Evolutionary conservation across 371 early-diverging fungal genomes (phyloP), one percentile per base, ranked within the genome.

Genomic region (Mucor circinelloides): DNA sequence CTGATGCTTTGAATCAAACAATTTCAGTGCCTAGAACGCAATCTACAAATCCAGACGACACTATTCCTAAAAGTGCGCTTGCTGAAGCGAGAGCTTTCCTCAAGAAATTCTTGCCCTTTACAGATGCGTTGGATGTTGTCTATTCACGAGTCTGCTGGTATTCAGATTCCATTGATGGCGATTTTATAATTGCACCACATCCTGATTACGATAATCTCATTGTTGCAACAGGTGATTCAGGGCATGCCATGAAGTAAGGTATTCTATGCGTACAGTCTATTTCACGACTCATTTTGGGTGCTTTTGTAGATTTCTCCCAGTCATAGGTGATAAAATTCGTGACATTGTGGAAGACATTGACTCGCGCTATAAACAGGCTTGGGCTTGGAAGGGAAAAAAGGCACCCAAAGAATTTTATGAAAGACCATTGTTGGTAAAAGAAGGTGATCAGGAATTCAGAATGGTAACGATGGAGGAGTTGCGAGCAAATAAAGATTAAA

Each of bases 171-270:
- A 72, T 79, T 17, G 82, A 82, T 67, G 79, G 82, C 3, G 69
- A 77, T 46, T 82, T 73, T 38, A 42, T 82, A 1, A 70, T 82
- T 12, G 46, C 63, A 12, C 73, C 69, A 15, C 82, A 82, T 59
- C 82, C 82, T 28, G 71, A 74, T 21, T 74, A 67, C 66, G 46
- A 77, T 30, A 74, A 79, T 50, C 67, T 82, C 12, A 67, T 79
- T 44, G 65, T 82, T 31, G 82, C 79, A 27, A 70, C 79, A 8
- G 82, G 82, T 40, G 82, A 79, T 30, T 79, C 79, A 15, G 82
- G 82, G 2, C 82, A 82, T 63, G 82, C 79, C 21, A 74, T 79
- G 74, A 81, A 81, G 81, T 77, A 75, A 75, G 75, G 8, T 40
- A 10, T 40, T 19, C 17, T 23, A 15, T 32, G 40, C 10, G 7